A percentile compares a stretch with the other conserved stretches of the same genome.
phyloP scores from a whole-genome alignment of 1,284 basidiomycete species.

The Boletus sp. region DNA sequence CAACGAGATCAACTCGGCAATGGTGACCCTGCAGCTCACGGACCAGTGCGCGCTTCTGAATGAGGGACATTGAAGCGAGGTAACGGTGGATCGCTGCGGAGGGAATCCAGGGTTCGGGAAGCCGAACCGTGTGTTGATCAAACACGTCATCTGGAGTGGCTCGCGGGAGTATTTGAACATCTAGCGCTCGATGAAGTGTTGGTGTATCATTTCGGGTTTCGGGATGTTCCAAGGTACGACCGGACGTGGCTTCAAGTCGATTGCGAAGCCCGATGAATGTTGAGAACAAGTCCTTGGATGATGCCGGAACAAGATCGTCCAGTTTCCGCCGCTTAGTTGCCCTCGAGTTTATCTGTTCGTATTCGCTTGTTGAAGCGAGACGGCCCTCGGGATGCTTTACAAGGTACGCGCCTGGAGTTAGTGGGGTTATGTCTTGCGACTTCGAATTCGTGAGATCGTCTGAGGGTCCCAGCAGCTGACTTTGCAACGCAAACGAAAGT shows the following conservation, averaged over 20 bases:
- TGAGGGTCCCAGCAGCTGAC: constrained; percentile 4
- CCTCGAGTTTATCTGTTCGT: constrained; percentile 4
- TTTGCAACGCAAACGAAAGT: constrained; percentile 27
- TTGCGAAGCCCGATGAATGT: constrained; percentile 27
- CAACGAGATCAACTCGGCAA: constrained; percentile 53
- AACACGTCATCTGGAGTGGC: constrained; percentile 42
- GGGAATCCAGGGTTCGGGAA: constrained; percentile 36
- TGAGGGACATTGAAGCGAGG: constrained; percentile 59
- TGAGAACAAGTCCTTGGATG: constrained; percentile 28
- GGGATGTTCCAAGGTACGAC: constrained; percentile 8
- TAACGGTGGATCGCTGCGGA: constrained; percentile 53
- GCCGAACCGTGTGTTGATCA: constrained; percentile 46
- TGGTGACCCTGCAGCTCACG: constrained; percentile 42
- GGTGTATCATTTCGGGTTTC: constrained; percentile 26
- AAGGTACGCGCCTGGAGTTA: constrained; percentile 3
- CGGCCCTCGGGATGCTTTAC: constrained; percentile 1
- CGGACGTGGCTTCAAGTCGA: constrained; percentile 8
- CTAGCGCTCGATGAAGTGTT: constrained; percentile 10
- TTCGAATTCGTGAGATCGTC: constrained; percentile 4
- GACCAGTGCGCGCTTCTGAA: constrained; percentile 61
- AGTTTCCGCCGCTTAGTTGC: constrained; percentile 28
- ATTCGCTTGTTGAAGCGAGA: constrained; percentile 1
- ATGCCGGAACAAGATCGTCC: constrained; percentile 25
- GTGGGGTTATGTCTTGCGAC: constrained; percentile 4
- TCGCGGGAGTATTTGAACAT: constrained; percentile 17